Base-by-base conservation (phyloP, 2,329 filamentous ascomycete species). In the Fusarium sp. region DNA sequence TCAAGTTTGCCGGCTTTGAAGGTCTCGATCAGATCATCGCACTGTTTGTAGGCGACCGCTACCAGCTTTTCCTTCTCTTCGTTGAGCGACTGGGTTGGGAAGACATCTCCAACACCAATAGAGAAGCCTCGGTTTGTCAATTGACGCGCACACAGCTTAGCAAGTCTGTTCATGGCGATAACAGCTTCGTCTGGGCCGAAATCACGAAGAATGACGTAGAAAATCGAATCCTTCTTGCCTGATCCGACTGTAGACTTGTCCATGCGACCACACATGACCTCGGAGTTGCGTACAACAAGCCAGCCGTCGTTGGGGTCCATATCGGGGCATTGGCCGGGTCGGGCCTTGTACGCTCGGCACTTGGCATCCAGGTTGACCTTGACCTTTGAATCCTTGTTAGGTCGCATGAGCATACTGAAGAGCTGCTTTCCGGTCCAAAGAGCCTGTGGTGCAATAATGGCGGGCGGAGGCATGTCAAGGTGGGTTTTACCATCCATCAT, bases 381-480 rank as follows among this genome's bases (percentile, higher is more conserved):
- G 22, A 98, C 94, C 1, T 92, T 91, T 4, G 92, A 95, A n/a
- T 92, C 83, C 77, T 92, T 94, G 83, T 97, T 98, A 4, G 97
- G 96, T 35, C 94, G 91, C 93, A 99, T 91, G 58, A 98, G 86
- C 58, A 98, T 89, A 81, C 94, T 97, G 86, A 98, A 98, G 1
- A 98, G 89, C 80, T 98, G 97, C 83, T 99, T 99, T 73, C 97
- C 97, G 0, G 97, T 99, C 97, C 97, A 99, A 22, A 98, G 86
- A 65, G 92, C 90, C 79, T 95, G 89, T 0, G 97, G 97, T 74
- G 97, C 97, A 72, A 97, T 82, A 48, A 98, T 92, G 1, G 95
- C 91, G 2, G 97, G 97, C 0, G 94, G 93, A 0, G 97, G 97
- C 13, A 99, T 86, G 69, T 98, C 94, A 41, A 98, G 88, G 18